Conservation (phyloP, 352 stramenopile species). For the Phytopythium litorale region DNA sequence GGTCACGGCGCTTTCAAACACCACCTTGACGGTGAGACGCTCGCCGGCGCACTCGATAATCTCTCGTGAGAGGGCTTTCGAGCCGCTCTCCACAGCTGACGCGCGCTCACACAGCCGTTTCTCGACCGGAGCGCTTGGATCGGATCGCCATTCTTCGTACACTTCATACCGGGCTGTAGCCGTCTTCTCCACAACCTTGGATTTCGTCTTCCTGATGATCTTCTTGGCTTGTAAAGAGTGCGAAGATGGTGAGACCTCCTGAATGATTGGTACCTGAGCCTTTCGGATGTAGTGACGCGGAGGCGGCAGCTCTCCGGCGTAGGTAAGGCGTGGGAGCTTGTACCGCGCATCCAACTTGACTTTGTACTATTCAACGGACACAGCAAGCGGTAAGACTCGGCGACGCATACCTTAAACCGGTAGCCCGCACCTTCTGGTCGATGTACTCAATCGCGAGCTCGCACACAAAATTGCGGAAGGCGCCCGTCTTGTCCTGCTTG, state of each 20-base stretch:
- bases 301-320: conserved; percentile 57
- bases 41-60: conserved; percentile 30
- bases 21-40: conserved; percentile 31
- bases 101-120: conserved; percentile 27
- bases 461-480: conserved; percentile 83
- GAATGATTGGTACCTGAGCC: conserved; percentile 57
- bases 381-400: background rate
- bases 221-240: conserved; percentile 11
- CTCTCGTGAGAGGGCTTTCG: conserved; percentile 37
- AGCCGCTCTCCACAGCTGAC: conserved; percentile 24
- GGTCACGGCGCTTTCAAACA: conserved; percentile 33
- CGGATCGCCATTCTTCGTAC: conserved; percentile 24
- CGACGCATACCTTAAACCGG: too few relatives aligned
- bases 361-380: conserved; percentile 43
- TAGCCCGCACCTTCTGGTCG: conserved; percentile 55
- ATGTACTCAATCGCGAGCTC: conserved; percentile 81
- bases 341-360: conserved; percentile 71
- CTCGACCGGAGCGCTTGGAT: background rate
- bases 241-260: conserved; percentile 38
- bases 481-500: conserved; percentile 51
- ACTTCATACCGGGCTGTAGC: conserved; percentile 32
- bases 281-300: conserved; percentile 82
- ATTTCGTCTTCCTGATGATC: conserved; percentile 6
- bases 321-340: conserved; percentile 69
- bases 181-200: conserved; percentile 20